These are phyloP conservation scores for Colletotrichum sp. DNA, from an alignment of 2,329 filamentous ascomycete species.

Conservation along the genomic window DNA sequence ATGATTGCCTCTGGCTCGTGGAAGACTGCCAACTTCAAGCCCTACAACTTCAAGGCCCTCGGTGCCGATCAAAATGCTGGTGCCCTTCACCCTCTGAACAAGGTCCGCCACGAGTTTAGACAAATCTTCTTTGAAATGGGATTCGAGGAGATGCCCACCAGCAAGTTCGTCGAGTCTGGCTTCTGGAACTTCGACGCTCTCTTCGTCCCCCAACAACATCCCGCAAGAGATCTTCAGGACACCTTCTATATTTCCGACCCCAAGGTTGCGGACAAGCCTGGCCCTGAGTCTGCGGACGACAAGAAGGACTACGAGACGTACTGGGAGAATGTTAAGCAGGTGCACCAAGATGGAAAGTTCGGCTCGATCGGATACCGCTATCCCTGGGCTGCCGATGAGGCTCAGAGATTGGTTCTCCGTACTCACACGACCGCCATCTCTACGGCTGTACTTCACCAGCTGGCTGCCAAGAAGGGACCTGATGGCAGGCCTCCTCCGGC, in stretches of 20 bases:
- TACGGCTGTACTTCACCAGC: slow-evolving; percentile 87
- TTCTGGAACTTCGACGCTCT: slow-evolving; percentile 69
- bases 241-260: slow-evolving; percentile 99
- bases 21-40: slow-evolving; percentile 92
- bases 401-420: slow-evolving; percentile 84
- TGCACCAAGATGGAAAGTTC: slow-evolving; percentile 91
- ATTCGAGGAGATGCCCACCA: slow-evolving; percentile 97
- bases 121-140: slow-evolving; percentile 99
- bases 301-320: slow-evolving; percentile 80
- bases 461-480: slow-evolving; percentile 82
- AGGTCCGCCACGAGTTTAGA: slow-evolving; percentile 93
- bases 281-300: slow-evolving; percentile 57
- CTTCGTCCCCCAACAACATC: slow-evolving; percentile 70
- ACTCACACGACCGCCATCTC: slow-evolving; percentile 96
- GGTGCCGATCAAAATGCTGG: slow-evolving; percentile 67
- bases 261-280: slow-evolving; percentile 72
- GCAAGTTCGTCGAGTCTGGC: slow-evolving; percentile 91
- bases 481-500: slow-evolving; percentile 69
- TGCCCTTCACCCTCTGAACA: slow-evolving; percentile 78
- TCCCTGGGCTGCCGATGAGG: slow-evolving; percentile 88
- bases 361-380: slow-evolving; percentile 97
- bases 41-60: slow-evolving; percentile 77
- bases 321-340: slow-evolving; percentile 84
- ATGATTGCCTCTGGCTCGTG: slow-evolving; percentile 89
- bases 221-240: slow-evolving; percentile 95